These are phyloP conservation scores for Wallacemonas collosoma DNA, from an alignment of 208 protist genomes.

Conservation along the genomic window DNA sequence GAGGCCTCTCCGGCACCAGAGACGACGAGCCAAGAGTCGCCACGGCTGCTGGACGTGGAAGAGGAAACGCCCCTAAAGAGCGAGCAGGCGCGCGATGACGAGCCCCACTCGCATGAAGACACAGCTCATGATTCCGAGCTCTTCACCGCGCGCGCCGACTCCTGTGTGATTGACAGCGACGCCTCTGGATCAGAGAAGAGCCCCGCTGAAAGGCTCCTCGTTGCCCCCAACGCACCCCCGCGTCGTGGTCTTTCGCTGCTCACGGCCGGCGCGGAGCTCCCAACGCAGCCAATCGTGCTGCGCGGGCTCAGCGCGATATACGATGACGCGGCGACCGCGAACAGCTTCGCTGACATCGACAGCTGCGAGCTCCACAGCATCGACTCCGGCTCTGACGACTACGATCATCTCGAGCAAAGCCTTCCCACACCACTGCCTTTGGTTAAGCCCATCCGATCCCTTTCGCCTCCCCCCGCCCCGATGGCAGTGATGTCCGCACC, in stretches of 20 bases:
- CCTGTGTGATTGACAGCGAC: neutral
- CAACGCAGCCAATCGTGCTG: conserved; percentile 1
- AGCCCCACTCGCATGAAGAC: neutral
- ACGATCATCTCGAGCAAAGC: neutral
- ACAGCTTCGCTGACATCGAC: neutral
- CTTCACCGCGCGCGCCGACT: conserved; percentile 8
- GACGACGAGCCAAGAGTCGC: conserved; percentile 6
- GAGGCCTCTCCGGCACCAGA: neutral
- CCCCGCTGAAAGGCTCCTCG: neutral
- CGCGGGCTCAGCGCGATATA: conserved; percentile 12
- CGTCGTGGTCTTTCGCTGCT: conserved; percentile 3
- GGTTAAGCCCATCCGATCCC: neutral
- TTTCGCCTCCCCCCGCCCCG: neutral
- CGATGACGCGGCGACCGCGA: neutral
- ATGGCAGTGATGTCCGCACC: neutral
- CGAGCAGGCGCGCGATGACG: neutral
- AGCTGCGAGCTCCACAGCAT: conserved; percentile 19
- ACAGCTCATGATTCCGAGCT: neutral
- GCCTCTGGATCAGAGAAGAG: neutral
- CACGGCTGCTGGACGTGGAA: conserved; percentile 9
- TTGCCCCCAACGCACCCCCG: neutral
- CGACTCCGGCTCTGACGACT: conserved; percentile 17
- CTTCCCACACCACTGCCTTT: neutral
- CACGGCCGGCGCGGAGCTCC: neutral
- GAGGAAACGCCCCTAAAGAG: neutral